phyloP scores from a whole-genome alignment of 148 eudicot species.

The Linanthus parryae region DNA sequence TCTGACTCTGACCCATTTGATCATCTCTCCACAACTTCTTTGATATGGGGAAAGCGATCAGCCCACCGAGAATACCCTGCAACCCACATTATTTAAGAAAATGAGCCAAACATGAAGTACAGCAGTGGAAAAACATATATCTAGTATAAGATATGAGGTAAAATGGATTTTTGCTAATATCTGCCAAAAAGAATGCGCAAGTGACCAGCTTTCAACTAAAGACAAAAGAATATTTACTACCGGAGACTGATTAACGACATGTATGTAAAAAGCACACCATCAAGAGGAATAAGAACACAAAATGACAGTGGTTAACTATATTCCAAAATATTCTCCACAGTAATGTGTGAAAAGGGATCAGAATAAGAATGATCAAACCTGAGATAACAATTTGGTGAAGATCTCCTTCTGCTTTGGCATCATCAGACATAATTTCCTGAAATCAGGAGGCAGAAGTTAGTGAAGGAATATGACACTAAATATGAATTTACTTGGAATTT shows the following conservation, averaged over 20 bases:
- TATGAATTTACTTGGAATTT: not conserved
- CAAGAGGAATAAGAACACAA: not conserved
- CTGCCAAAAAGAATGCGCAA: not conserved
- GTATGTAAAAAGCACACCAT: not conserved
- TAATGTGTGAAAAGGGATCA: no score
- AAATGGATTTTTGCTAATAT: not conserved
- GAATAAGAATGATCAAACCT: conserved; percentile 40
- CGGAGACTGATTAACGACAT: not conserved
- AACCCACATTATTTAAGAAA: not conserved
- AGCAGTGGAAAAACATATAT: not conserved
- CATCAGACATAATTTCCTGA: conserved; percentile 39
- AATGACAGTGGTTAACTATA: not conserved
- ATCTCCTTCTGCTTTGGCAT: conserved; percentile 50
- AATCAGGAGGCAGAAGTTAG: no score
- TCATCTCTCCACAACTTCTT: conserved; percentile 38
- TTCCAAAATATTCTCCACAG: not conserved
- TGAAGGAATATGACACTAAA: no score
- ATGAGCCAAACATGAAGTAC: not conserved
- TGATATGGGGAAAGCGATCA: conserved; percentile 57
- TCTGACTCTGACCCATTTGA: not conserved
- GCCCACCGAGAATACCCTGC: conserved; percentile 85
- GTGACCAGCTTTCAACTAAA: not conserved
- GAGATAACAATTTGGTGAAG: conserved; percentile 64
- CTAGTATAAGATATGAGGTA: not conserved
- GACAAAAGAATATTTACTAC: not conserved